Evolutionary conservation across 495 filamentous ascomycete species (phyloP), one percentile per base, ranked within the genome.

Genomic region (Tuber calosporum): DNA sequence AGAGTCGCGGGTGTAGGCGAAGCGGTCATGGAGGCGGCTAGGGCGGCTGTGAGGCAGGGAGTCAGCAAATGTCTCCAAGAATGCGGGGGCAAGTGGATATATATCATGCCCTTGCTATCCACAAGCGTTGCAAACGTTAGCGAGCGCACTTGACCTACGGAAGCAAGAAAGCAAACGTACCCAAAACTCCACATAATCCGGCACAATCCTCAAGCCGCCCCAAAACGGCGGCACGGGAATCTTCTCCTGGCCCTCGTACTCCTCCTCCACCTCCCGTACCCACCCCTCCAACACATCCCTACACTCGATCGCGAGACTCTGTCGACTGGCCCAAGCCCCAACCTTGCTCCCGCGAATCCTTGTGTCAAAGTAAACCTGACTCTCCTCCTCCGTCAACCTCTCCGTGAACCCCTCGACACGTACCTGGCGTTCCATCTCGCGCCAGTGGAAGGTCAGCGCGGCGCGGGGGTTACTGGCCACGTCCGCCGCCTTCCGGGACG

Each of bases 171-270:
- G 42, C 69, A 26, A 8, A 75, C 30, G 70, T 70, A 78, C 76
- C 94, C 93, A 97, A 83, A 97, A 97, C 85, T 97, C 94, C 53
- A 97, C 86, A 71, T 88, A 87, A 83, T 92, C 91, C 1, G 95
- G 95, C 72, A 93, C 86, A 71, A 99, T 86, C 77, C 94, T 89
- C 82, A 95, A 82, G 1, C 95, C 95, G 11, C 95, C 95, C 95
- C 95, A 99, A 83, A 96, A 97, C 34, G 90, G 89, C 39, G 95
- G 95, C 68, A 97, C 88, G 2, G 93, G 93, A 71, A 99, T 96
- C 53, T 91, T 81, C 72, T 97, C 90, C 75, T 85, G 67, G 17
- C 87, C 90, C 48, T 90, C 88, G 83, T 96, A 98, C 78, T 82
- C 82, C 67, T 82, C 75, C 15, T 81, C 82, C 22, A 76, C 82